phyloP scores from a whole-genome alignment of 106 monocot species.

The Chionographis japonica region DNA sequence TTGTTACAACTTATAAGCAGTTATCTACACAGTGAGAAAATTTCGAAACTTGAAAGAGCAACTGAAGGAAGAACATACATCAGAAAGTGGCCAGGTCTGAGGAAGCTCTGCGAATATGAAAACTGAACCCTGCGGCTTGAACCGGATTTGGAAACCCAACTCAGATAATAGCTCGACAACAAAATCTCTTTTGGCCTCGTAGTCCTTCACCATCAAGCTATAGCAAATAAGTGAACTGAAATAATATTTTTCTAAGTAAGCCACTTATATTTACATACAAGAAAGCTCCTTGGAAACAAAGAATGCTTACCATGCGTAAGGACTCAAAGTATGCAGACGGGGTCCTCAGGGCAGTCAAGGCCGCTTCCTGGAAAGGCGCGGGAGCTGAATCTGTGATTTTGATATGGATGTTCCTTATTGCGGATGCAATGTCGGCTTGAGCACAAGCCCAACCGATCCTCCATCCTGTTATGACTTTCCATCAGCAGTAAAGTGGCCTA shows the following conservation, averaged over 20 bases:
- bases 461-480: constrained; percentile 55
- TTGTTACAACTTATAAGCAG: too few species aligned
- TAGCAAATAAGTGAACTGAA: neutral
- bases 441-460: constrained; percentile 93
- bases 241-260: neutral
- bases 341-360: constrained; percentile 63
- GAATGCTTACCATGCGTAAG: constrained; percentile 46
- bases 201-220: constrained; percentile 43
- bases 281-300: neutral
- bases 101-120: constrained; percentile 85
- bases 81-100: constrained; percentile 44
- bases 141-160: constrained; percentile 54
- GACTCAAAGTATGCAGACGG: constrained; percentile 41
- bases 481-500: neutral
- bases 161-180: constrained; percentile 32
- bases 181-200: constrained; percentile 69
- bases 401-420: constrained; percentile 79
- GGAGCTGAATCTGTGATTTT: constrained; percentile 92
- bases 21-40: constrained; percentile 3
- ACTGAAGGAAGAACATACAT: too few species aligned
- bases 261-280: neutral
- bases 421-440: constrained; percentile 55
- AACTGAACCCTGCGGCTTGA: constrained; percentile 75
- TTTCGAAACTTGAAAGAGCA: neutral
- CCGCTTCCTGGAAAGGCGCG: constrained; percentile 95